These are phyloP conservation scores for Barnettozyma sucrosica DNA, from an alignment of 805 yeast genomes.

Conservation along the genomic window DNA sequence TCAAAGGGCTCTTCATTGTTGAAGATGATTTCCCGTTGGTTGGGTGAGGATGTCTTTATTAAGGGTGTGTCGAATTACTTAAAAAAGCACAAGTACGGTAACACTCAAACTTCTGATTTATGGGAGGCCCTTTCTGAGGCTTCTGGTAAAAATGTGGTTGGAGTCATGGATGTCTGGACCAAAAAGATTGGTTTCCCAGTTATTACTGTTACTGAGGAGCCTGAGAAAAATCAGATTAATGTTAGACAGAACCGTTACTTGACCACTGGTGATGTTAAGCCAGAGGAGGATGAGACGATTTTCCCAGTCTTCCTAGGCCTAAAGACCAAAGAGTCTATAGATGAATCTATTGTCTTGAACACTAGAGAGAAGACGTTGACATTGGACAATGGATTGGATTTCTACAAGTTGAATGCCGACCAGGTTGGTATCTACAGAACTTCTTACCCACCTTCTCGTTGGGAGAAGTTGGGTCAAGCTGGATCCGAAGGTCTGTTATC, in stretches of 20 bases:
- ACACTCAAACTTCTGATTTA: conserved; percentile 69
- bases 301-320: conserved; percentile 71
- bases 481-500: conserved; percentile 53
- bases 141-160: conserved; percentile 65
- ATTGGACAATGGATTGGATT: conserved; percentile 38
- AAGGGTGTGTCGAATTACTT: conserved; percentile 76
- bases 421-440: conserved; percentile 75
- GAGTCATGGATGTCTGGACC: conserved; percentile 78
- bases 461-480: conserved; percentile 60
- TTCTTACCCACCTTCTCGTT: conserved; percentile 61
- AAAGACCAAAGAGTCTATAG: conserved; percentile 52
- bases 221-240: conserved; percentile 36
- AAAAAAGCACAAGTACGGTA: conserved; percentile 70
- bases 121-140: conserved; percentile 70
- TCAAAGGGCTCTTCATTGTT: conserved; percentile 74
- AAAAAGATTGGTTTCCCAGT: conserved; percentile 75
- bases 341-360: conserved; percentile 51
- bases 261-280: conserved; percentile 69
- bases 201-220: conserved; percentile 55
- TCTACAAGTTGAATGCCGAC: conserved; percentile 67
- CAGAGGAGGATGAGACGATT: conserved; percentile 63
- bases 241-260: conserved; percentile 71
- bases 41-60: conserved; percentile 71
- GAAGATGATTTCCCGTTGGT: conserved; percentile 75
- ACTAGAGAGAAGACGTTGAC: conserved; percentile 42